Conservation (phyloP, 2,329 filamentous ascomycete species). For the Xylaria sp. region DNA sequence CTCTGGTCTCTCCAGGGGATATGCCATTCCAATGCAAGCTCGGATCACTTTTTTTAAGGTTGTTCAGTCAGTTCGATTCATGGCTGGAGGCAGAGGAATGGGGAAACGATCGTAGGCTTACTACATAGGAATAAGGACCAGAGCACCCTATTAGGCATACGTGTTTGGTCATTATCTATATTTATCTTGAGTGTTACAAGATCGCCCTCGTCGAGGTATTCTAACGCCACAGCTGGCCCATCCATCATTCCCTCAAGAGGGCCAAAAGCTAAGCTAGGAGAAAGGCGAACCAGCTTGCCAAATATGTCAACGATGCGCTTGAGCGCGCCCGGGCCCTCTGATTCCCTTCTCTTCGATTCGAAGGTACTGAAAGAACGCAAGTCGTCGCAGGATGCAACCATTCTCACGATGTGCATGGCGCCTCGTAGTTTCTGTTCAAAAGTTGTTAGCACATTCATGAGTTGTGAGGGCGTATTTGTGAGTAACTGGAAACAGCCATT, state of each 20-base stretch:
- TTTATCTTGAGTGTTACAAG: not conserved
- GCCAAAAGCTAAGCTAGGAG: conserved; percentile 4
- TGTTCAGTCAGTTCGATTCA: not conserved
- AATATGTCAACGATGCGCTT: no score
- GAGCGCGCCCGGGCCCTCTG: not conserved
- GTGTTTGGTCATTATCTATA: not conserved
- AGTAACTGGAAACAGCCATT: not conserved
- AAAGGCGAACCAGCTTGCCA: not conserved
- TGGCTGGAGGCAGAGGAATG: not conserved
- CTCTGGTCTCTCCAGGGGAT: conserved; percentile 7
- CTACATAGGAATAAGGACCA: conserved; percentile 28
- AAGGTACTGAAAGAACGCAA: not conserved
- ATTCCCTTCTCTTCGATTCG: not conserved
- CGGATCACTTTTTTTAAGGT: conserved; percentile 17
- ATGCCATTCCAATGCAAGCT: conserved; percentile 27
- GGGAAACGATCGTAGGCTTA: not conserved
- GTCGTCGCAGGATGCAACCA: conserved; percentile 13
- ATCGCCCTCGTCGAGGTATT: conserved; percentile 27
- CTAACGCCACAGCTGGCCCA: conserved; percentile 16
- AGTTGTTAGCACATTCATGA: not conserved
- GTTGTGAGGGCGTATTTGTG: not conserved
- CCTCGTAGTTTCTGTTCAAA: conserved; percentile 9
- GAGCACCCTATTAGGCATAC: conserved; percentile 17
- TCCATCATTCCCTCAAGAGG: conserved; percentile 3
- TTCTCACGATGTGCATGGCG: conserved; percentile 21